Evolutionary conservation across 257 asterid species (phyloP).

Genomic region (Lithospermum erythrorhizon): DNA sequence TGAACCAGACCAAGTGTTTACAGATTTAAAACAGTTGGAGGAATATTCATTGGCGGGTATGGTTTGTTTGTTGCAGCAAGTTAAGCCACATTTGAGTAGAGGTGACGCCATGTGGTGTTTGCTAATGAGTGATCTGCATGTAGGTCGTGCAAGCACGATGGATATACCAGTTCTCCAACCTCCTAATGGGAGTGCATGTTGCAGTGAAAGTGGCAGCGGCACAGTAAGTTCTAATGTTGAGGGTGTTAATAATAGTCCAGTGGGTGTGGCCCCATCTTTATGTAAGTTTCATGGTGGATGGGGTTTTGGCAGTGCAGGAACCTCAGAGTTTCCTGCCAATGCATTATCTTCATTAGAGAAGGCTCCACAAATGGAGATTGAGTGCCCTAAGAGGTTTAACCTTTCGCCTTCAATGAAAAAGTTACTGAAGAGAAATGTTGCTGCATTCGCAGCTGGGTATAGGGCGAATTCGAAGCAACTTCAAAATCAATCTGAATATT

Average conservation of each 20-base stretch:
- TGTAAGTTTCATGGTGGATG: slow-evolving; percentile 85
- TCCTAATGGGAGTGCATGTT: slow-evolving; percentile 17
- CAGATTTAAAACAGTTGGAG: slow-evolving; percentile 64
- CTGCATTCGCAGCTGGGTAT: slow-evolving; percentile 88
- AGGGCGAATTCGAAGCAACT: slow-evolving; percentile 59
- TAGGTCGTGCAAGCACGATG: slow-evolving; percentile 74
- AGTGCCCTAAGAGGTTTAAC: slow-evolving; percentile 83
- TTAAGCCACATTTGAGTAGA: slow-evolving; percentile 66
- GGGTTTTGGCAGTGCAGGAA: slow-evolving; percentile 70
- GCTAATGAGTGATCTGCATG: slow-evolving; percentile 79
- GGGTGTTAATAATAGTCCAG: slow-evolving; percentile 36
- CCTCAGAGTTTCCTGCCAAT: slow-evolving; percentile 47
- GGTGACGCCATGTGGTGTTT: slow-evolving; percentile 98
- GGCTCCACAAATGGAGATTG: slow-evolving; percentile 69
- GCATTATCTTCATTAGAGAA: slow-evolving; percentile 51
- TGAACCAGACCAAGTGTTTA: slow-evolving; percentile 36
- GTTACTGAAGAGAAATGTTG: slow-evolving; percentile 74
- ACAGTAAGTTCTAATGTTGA: slow-evolving; percentile 26
- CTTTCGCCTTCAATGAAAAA: slow-evolving; percentile 82
- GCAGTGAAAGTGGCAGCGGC: slow-evolving; percentile 24
- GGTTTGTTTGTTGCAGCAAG: slow-evolving; percentile 79
- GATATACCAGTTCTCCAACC: slow-evolving; percentile 62
- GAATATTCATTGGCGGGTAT: slow-evolving; percentile 74
- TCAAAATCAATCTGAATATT: slow-evolving; percentile 46
- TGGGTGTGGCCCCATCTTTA: slow-evolving; percentile 62